Evolutionary conservation across 768 basidiomycete species (phyloP), one percentile per base, ranked within the genome.

Genomic region (Cubamyces lactineus): DNA sequence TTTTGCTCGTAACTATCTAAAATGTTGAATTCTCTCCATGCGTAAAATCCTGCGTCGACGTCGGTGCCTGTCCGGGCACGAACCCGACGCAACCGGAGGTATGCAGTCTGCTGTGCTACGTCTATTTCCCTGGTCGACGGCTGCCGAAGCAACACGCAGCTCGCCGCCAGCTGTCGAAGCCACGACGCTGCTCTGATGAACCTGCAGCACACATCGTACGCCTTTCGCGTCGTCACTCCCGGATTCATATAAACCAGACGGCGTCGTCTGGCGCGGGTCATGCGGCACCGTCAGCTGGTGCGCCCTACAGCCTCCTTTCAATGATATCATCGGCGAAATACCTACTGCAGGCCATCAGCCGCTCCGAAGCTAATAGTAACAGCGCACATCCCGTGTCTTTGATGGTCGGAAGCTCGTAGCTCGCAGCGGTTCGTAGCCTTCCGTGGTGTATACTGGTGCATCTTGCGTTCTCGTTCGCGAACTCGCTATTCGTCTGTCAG

Each of bases 221-320:
- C 5, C 34, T 6, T 34, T 9, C 5, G 11, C 34, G 11, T 9
- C 34, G 34, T 34, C 34, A 34, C 34, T 4, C 34, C 11, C 34
- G 34, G 9, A 9, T 11, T 34, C 34, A 34, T 34, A 34, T 9
- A 34, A 34, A 34, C 5, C 34, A 9, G 34, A 34, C 23, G 6
- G 24, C 40, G 23, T 39, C 19, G 2, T 23, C 13, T 5, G 45
- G n/a, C 13, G 15, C 11, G 17, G 54, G 53, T 62, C 61, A 62
- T 62, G 49, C 54, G 61, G 16, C 39, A n/a, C 40, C 19, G 61
- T 62, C 61, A 62, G 34, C 47, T 50, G 61, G 54, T 41, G 19
- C 43, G 16, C 7, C n/a, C 17, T 46, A n/a, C 26, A 56, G n/a
- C 53, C 45, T 41, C n/a, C 53, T 41, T 19, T 55, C 47, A 47